These are phyloP conservation scores for Phytophthora pini DNA, from an alignment of 352 stramenopile species.

Conservation along the genomic window DNA sequence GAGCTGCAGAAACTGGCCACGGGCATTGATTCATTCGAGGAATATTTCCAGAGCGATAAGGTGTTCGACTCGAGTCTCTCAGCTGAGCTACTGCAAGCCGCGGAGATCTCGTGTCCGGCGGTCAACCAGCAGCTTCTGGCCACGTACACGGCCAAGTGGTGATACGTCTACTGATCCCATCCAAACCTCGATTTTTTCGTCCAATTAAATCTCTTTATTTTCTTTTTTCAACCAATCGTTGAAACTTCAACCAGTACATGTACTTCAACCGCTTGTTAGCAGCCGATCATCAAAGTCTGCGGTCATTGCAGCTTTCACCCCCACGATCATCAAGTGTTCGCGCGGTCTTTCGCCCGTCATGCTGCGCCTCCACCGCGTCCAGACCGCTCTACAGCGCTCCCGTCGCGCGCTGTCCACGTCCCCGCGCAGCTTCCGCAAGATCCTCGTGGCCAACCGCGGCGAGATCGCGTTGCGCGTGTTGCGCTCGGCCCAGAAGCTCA, in stretches of 20 bases:
- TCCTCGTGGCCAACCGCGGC: slow-evolving; percentile 92
- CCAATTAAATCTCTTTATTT: not conserved
- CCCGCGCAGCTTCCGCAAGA: slow-evolving; percentile 82
- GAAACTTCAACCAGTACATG: not conserved
- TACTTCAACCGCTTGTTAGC: slow-evolving; percentile 18
- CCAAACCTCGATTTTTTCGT: not conserved
- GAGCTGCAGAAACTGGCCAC: slow-evolving; percentile 68
- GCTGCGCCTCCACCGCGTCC: slow-evolving; percentile 25
- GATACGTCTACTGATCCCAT: slow-evolving; percentile 3
- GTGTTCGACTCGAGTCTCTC: slow-evolving; percentile 65
- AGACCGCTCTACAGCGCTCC: slow-evolving; percentile 7
- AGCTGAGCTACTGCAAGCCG: slow-evolving; percentile 45
- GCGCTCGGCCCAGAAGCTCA: slow-evolving; percentile 83
- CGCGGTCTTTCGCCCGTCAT: slow-evolving; percentile 9
- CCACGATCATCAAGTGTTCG: not conserved
- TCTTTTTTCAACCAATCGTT: slow-evolving; percentile 2
- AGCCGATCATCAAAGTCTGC: not conserved
- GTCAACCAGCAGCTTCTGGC: slow-evolving; percentile 49
- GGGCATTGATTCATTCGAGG: slow-evolving; percentile 69
- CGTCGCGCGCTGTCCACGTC: slow-evolving; percentile 28
- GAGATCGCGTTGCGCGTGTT: slow-evolving; percentile 92
- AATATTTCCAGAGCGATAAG: slow-evolving; percentile 70
- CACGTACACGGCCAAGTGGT: slow-evolving; percentile 56
- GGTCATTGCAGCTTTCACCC: slow-evolving; percentile 19
- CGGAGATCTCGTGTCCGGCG: slow-evolving; percentile 48